phyloP scores from a whole-genome alignment of 371 early-diverging fungal genomes.

The Vairimorpha necatrix region DNA sequence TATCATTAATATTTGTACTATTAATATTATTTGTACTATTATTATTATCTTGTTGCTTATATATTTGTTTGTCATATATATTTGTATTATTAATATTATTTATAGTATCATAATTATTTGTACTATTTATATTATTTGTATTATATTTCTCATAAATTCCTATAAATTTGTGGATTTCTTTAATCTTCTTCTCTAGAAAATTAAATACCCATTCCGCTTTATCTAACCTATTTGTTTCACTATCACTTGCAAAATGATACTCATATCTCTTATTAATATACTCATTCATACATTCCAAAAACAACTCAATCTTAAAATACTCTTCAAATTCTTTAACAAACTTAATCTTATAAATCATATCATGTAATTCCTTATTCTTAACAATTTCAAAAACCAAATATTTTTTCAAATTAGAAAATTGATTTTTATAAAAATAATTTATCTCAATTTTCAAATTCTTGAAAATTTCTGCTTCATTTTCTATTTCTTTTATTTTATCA shows the following conservation, averaged over 20 bases:
- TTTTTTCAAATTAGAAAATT: slow-evolving; percentile 40
- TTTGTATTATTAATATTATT: slow-evolving; percentile 1
- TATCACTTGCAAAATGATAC: slow-evolving; percentile 63
- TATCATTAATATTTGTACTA: background rate
- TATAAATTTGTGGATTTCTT: slow-evolving; percentile 34
- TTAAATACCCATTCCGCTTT: slow-evolving; percentile 65
- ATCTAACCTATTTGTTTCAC: slow-evolving; percentile 64
- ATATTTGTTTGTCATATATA: too few relatives aligned
- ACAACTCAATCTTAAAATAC: slow-evolving; percentile 40
- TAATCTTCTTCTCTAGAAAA: slow-evolving; percentile 49
- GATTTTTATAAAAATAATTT: slow-evolving; percentile 14
- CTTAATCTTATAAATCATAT: slow-evolving; percentile 49
- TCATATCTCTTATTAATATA: slow-evolving; percentile 41
- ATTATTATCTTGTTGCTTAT: background rate
- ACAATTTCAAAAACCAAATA: slow-evolving; percentile 15
- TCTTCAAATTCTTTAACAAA: slow-evolving; percentile 44
- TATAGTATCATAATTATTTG: background rate
- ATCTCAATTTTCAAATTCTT: slow-evolving; percentile 37
- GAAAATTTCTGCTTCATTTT: slow-evolving; percentile 32
- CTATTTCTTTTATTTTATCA: slow-evolving; percentile 3
- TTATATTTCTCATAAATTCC: slow-evolving; percentile 32
- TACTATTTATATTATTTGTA: too few relatives aligned
- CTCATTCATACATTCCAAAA: slow-evolving; percentile 35
- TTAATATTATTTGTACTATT: background rate
- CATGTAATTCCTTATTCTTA: slow-evolving; percentile 38